These are phyloP conservation scores for Phaeosphaeria sp. DNA, from an alignment of 2,329 filamentous ascomycete genomes.

Conservation along the genomic window DNA sequence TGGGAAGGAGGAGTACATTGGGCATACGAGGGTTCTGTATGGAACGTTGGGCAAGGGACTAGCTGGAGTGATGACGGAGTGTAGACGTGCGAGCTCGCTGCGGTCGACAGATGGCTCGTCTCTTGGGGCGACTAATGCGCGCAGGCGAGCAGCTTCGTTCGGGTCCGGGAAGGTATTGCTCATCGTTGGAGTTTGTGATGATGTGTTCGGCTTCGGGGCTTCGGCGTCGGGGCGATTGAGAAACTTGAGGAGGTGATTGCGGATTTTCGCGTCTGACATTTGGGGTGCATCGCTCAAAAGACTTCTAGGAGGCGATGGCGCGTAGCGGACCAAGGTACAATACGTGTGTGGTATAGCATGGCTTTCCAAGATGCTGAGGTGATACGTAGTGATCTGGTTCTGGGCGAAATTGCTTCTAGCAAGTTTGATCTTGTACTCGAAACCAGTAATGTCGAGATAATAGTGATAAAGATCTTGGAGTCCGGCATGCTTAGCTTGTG, in stretches of 20 bases:
- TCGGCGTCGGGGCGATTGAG: not conserved
- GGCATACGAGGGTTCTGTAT: conserved; percentile 35
- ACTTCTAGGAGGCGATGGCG: conserved; percentile 18
- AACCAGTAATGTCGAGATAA: conserved; percentile 68
- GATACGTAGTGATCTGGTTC: conserved; percentile 63
- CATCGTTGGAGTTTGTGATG: not conserved
- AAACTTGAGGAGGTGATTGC: conserved; percentile 3
- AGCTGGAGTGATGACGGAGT: conserved; percentile 15
- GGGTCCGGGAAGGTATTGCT: not conserved
- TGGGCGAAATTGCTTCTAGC: conserved; percentile 58
- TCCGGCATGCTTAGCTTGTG: conserved; percentile 34
- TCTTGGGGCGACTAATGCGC: conserved; percentile 19
- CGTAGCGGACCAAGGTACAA: conserved; percentile 36
- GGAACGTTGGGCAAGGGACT: conserved; percentile 6
- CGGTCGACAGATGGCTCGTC: not conserved
- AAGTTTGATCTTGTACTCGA: conserved; percentile 69
- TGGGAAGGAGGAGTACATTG: conserved; percentile 37
- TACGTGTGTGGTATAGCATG: conserved; percentile 41
- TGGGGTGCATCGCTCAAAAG: not conserved
- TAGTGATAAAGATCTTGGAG: conserved; percentile 62
- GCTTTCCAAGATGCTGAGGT: conserved; percentile 42
- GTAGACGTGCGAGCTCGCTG: conserved; percentile 17
- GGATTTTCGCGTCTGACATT: not conserved
- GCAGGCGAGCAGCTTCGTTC: not conserved
- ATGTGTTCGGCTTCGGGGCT: not conserved